Base-by-base conservation (phyloP, 2,329 filamentous ascomycete genomes). In the Botryotinia calthae region DNA sequence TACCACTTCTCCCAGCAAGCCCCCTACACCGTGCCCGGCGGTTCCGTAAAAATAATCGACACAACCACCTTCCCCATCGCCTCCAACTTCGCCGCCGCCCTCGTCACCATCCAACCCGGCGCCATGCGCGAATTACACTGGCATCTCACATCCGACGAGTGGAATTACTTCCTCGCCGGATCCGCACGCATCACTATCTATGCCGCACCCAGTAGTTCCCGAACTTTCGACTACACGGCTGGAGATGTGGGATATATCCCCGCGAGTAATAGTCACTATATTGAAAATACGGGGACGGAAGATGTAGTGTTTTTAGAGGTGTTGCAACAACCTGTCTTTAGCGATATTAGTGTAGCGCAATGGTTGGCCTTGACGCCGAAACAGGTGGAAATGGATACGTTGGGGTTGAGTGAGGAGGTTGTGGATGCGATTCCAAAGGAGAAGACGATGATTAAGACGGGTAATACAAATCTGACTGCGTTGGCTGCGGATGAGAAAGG, bases 81-180 rank as follows among this genome's bases (percentile, higher is more conserved):
- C 0, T 79, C 78, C 18, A 84, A 83, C 72, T 88, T 90, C 79
- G 86, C 87, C 5, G 85, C 85, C 0, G 87, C 87, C 0, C 82
- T 90, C 2, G 86, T 90, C 16, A 87, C 85, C 2, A 82, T 90
- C 46, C 82, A 88, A 76, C 88, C 88, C 0, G 88, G 88, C n/a
- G 88, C 88, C 1, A 87, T 90, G 86, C 85, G 89, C 34, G 88
- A 90, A 78, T 82, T 91, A 61, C 88, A 90, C 81, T 90, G 88
- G 88, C 88, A 90, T 81, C 86, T 86, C 42, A 72, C 69, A 16
- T 68, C 62, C 20, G 72, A 68, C 62, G 72, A 73, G 28, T 73
- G 72, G 67, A 71, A 70, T 22, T 73, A 61, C 59, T 73, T 73
- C 48, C 46, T 73, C 8, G 40, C 62, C 16, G 72, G 72, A 12